phyloP scores from a whole-genome alignment of 108 stramenopile species.

The Schizochytrium sp. region DNA sequence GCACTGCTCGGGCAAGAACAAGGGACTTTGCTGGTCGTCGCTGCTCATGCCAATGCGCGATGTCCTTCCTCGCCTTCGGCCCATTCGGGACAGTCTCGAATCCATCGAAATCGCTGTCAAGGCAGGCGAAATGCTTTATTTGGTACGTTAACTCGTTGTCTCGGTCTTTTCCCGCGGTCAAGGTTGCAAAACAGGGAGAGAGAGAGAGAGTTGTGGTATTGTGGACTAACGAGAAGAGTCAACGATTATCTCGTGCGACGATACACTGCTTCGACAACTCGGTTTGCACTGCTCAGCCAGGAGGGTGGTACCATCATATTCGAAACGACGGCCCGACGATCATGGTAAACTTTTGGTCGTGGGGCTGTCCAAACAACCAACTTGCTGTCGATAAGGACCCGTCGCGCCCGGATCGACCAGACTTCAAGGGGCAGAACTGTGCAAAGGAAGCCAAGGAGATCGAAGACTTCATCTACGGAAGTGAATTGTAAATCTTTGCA shows the following conservation, averaged over 20 bases:
- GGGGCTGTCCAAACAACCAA: not conserved
- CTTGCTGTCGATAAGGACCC: not conserved
- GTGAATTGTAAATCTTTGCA: not conserved
- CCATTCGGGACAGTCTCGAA: not conserved
- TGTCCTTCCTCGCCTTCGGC: not conserved
- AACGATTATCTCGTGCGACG: not conserved
- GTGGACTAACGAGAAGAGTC: not conserved
- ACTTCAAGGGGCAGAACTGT: not conserved
- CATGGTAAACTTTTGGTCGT: not conserved
- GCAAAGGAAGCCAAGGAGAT: not conserved
- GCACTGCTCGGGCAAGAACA: constrained; percentile 4
- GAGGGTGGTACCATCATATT: constrained; percentile 4
- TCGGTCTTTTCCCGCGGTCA: not conserved
- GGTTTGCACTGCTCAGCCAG: not conserved
- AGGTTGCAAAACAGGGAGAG: not conserved
- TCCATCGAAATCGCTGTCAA: not conserved
- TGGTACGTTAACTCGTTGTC: not conserved
- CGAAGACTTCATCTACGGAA: not conserved
- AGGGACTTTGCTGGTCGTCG: not conserved
- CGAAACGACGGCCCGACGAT: not conserved
- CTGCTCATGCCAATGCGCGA: not conserved
- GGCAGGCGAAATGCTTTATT: constrained; percentile 13
- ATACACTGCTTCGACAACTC: not conserved
- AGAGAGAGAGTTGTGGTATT: too few relatives aligned
- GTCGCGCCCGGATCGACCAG: not conserved